phyloP scores from a whole-genome alignment of 192 early-diverging fungal genomes.

The Irineochytrium annulatum region DNA sequence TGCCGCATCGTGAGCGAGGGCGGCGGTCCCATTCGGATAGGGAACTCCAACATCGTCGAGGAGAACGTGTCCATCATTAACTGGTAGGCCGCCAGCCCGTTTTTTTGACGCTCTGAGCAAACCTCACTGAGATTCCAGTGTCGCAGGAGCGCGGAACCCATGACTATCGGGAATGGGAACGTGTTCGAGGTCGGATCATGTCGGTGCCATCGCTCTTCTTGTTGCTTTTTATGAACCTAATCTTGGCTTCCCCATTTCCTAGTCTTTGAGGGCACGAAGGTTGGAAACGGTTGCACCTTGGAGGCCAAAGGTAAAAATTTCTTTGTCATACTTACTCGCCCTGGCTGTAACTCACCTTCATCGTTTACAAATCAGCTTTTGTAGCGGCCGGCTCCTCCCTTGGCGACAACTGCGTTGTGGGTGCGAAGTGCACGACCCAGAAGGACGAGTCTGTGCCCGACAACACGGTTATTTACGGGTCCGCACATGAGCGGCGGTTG shows the following conservation, averaged over 20 bases:
- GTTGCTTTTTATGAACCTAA: not conserved
- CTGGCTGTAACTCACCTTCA: not conserved
- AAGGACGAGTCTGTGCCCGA: conserved; percentile 54
- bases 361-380: conserved; percentile 45
- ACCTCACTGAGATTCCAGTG: not conserved
- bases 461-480: conserved; percentile 66
- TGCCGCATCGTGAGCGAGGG: conserved; percentile 61
- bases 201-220: too few relatives aligned
- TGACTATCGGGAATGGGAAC: conserved; percentile 70
- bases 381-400: conserved; percentile 51
- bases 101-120: not conserved
- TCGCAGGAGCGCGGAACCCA: conserved; percentile 17
- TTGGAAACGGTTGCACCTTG: conserved; percentile 63
- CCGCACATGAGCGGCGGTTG: conserved; percentile 44
- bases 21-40: conserved; percentile 64
- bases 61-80: conserved; percentile 70
- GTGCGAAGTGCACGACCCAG: conserved; percentile 59
- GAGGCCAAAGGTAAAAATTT: conserved; percentile 56
- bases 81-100: conserved; percentile 33
- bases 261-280: conserved; percentile 62
- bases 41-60: conserved; percentile 70
- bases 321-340: not conserved
- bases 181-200: conserved; percentile 70
- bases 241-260: not conserved
- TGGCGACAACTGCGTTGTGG: conserved; percentile 69